These are phyloP conservation scores for Trichoderma sp. DNA, from an alignment of 2,329 filamentous ascomycete genomes.

Conservation along the genomic window DNA sequence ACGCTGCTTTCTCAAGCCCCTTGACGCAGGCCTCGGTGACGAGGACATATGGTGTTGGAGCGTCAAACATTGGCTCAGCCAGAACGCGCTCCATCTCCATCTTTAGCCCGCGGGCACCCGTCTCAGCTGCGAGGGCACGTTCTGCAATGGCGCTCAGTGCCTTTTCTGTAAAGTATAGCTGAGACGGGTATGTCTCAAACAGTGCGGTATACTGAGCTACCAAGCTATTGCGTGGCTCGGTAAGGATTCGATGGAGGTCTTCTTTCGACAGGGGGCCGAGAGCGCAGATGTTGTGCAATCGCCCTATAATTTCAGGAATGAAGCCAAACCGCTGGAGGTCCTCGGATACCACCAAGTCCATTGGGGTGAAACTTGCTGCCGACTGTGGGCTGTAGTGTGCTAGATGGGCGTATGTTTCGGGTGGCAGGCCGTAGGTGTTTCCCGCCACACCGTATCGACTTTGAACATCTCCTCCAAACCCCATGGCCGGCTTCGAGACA, in stretches of 20 bases:
- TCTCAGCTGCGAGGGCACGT: conserved; percentile 57
- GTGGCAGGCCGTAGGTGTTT: conserved; percentile 59
- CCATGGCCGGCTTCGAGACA: conserved; percentile 81
- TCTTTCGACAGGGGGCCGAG: conserved; percentile 68
- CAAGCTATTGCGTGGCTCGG: conserved; percentile 85
- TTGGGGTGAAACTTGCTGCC: conserved; percentile 47
- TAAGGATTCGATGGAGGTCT: conserved; percentile 80
- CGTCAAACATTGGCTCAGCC: conserved; percentile 77
- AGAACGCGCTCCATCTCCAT: conserved; percentile 78
- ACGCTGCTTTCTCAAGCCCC: conserved; percentile 56
- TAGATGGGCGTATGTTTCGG: conserved; percentile 55
- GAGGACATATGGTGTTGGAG: conserved; percentile 71
- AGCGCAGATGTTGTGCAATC: conserved; percentile 85
- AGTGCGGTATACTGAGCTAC: conserved; percentile 85
- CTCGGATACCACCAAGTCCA: conserved; percentile 70
- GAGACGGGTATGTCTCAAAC: conserved; percentile 75
- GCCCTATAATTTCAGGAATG: conserved; percentile 94
- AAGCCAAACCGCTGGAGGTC: conserved; percentile 85
- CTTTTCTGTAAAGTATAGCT: conserved; percentile 76
- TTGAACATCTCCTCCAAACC: conserved; percentile 82
- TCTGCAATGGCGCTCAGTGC: conserved; percentile 79
- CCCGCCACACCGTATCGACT: conserved; percentile 47
- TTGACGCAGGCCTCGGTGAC: conserved; percentile 67
- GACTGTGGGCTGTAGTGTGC: conserved; percentile 48
- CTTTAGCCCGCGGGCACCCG: conserved; percentile 74